Percentiles rank a stretch among this genome's conserved stretches.
Conservation (phyloP, 495 filamentous ascomycete genomes). For the Opeltia flavorubescens region DNA sequence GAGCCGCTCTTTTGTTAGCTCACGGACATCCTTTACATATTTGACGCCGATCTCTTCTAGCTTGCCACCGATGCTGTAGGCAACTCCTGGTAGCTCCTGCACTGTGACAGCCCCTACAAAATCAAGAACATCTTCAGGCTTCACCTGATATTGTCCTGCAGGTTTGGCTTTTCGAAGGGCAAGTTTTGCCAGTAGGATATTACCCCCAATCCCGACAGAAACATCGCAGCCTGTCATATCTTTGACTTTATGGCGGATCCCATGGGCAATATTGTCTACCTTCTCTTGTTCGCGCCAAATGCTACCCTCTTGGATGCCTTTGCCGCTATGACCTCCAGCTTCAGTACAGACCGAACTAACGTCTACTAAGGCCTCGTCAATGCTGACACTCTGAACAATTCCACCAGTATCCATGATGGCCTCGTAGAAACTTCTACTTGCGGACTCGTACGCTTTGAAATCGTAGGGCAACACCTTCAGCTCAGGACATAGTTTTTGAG, state of each 20-base stretch:
- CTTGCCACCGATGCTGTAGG: constrained; percentile 68
- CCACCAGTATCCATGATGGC: constrained; percentile 68
- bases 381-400: constrained; percentile 84
- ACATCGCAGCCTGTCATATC: constrained; percentile 68
- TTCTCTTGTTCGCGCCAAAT: constrained; percentile 71
- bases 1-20: constrained; percentile 59
- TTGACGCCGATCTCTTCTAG: constrained; percentile 78
- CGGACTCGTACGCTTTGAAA: constrained; percentile 86
- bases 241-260: constrained; percentile 54
- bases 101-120: constrained; percentile 65
- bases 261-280: constrained; percentile 57
- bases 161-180: constrained; percentile 88
- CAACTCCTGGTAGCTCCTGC: constrained; percentile 74
- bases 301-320: constrained; percentile 53
- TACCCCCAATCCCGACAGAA: constrained; percentile 87
- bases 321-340: constrained; percentile 52
- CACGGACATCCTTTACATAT: constrained; percentile 66
- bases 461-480: constrained; percentile 84
- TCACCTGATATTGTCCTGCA: constrained; percentile 79
- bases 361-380: constrained; percentile 86
- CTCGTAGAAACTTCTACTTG: constrained; percentile 75
- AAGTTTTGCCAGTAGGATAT: constrained; percentile 81
- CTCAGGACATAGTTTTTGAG: constrained; percentile 68
- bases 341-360: constrained; percentile 51
- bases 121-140: constrained; percentile 59